Percentiles rank a stretch among this genome's conserved stretches.
Evolutionary conservation across 2,329 filamentous ascomycete genomes (phyloP).

Genomic region (Pseudomassariella vexata): DNA sequence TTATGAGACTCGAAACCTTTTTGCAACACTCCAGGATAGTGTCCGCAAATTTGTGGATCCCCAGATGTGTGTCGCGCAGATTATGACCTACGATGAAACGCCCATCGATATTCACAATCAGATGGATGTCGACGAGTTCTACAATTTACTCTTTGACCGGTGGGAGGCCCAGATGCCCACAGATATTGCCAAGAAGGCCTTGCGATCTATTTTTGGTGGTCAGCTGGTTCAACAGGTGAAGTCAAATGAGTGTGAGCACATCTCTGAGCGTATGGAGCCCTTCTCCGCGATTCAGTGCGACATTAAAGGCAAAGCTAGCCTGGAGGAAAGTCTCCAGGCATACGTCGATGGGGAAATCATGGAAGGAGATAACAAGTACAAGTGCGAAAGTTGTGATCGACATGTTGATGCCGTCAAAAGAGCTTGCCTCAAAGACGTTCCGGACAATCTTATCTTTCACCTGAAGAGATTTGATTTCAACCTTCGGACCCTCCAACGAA

Average conservation of each 20-base stretch:
- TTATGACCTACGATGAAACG: slow-evolving; percentile 77
- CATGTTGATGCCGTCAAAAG: slow-evolving; percentile 92
- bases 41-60: slow-evolving; percentile 71
- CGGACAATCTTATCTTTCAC: slow-evolving; percentile 92
- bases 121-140: slow-evolving; percentile 99
- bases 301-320: slow-evolving; percentile 81
- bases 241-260: slow-evolving; percentile 88
- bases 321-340: slow-evolving; percentile 86
- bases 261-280: slow-evolving; percentile 83
- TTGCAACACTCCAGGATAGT: slow-evolving; percentile 80
- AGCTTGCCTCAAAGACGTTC: slow-evolving; percentile 85
- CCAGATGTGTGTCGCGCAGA: slow-evolving; percentile 62
- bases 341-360: slow-evolving; percentile 95
- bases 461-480: slow-evolving; percentile 86
- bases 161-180: slow-evolving; percentile 77
- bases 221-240: slow-evolving; percentile 92
- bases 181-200: slow-evolving; percentile 60
- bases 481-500: slow-evolving; percentile 67
- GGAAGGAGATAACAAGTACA: slow-evolving; percentile 98
- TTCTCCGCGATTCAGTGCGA: slow-evolving; percentile 96
- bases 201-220: slow-evolving; percentile 84
- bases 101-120: slow-evolving; percentile 82
- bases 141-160: slow-evolving; percentile 85
- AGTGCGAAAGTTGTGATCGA: slow-evolving; percentile 81
- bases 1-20: slow-evolving; percentile 71